These are phyloP conservation scores for Hypoxylon sp. DNA, from an alignment of 2,329 filamentous ascomycete genomes.

Conservation along the genomic window DNA sequence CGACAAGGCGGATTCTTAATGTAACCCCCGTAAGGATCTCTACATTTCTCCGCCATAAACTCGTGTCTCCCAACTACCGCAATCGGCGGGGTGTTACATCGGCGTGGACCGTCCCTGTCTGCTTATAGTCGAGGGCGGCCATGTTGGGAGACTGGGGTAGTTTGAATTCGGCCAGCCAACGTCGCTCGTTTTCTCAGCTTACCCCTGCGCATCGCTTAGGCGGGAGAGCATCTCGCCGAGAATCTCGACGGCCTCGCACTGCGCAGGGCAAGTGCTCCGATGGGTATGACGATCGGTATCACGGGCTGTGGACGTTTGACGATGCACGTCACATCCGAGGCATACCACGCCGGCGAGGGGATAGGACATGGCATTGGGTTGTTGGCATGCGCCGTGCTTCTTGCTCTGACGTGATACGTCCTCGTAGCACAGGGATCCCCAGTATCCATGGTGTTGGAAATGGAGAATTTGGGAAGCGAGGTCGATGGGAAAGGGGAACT, in stretches of 20 bases:
- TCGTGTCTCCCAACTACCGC: slow-evolving; percentile 29
- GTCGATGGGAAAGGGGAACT: slow-evolving; percentile 16
- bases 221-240: slow-evolving; percentile 26
- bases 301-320: slow-evolving; percentile 14
- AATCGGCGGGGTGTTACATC: slow-evolving; percentile 42
- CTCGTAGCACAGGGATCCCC: slow-evolving; percentile 12
- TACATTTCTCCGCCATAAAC: slow-evolving; percentile 10
- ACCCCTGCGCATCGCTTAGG: slow-evolving; percentile 16
- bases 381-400: slow-evolving; percentile 3
- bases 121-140: slow-evolving; percentile 11
- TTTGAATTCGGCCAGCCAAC: slow-evolving; percentile 1
- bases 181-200: not conserved
- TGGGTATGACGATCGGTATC: slow-evolving; percentile 27
- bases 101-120: slow-evolving; percentile 15
- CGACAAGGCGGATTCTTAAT: slow-evolving; percentile 16
- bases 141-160: slow-evolving; percentile 9
- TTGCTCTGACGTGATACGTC: slow-evolving; percentile 17
- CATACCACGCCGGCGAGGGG: slow-evolving; percentile 18
- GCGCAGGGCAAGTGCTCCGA: slow-evolving; percentile 27
- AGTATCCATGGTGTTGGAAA: slow-evolving; percentile 17
- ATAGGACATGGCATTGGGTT: slow-evolving; percentile 1
- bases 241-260: too few species aligned
- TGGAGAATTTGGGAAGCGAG: slow-evolving; percentile 11
- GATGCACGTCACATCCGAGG: slow-evolving; percentile 34
- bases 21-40: slow-evolving; percentile 1